Evolutionary conservation across 192 early-diverging fungal species (phyloP), one percentile per base, ranked within the genome.

Genomic region (Umbelopsis sp.): DNA sequence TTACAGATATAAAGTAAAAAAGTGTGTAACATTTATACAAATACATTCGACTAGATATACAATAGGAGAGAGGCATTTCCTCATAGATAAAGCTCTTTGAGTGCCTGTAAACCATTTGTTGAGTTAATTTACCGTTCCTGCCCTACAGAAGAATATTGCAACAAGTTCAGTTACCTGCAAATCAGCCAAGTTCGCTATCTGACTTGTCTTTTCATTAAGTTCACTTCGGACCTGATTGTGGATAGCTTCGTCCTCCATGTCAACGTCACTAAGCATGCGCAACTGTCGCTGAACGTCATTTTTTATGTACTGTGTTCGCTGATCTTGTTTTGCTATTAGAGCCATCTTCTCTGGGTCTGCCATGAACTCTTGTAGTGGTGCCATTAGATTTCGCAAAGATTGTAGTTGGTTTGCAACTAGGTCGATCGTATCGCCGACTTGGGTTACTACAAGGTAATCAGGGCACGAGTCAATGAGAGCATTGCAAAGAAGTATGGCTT

Each of bases 321-420:
- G 29, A 62, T 62, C 56, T 62, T 62, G 29, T 16, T 62, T 62
- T 62, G 56, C 24, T 11, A 62, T 16, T n/a, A 34, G n/a, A 1
- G 56, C 56, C 56, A 62, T 62, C 31, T 62, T 62, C 17, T 62
- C 56, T 62, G 56, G 31, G 8, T 62, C 56, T 5, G 56, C 56
- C 17, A 62, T 32, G 26, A 62, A 62, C 56, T 62, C 31, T 62
- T 62, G 24, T 31, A 62, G 26, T 3, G 56, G 56, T 8, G 2
- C 29, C 31, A 62, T 34, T 32, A 62, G 31, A 16, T 32, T 62
- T 36, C n/a, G 56, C 29, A 62, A 62, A 14, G 26, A 11, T 26
- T 62, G 56, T 31, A 62, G 56, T 20, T 62, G 56, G 8, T 62
- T 62, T 34, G 56, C 32, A n/a, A 62, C 56, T 14, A 62, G 31